Evolutionary conservation across 345 rosid genomes (phyloP).

Genomic region (Turritis glabra): DNA sequence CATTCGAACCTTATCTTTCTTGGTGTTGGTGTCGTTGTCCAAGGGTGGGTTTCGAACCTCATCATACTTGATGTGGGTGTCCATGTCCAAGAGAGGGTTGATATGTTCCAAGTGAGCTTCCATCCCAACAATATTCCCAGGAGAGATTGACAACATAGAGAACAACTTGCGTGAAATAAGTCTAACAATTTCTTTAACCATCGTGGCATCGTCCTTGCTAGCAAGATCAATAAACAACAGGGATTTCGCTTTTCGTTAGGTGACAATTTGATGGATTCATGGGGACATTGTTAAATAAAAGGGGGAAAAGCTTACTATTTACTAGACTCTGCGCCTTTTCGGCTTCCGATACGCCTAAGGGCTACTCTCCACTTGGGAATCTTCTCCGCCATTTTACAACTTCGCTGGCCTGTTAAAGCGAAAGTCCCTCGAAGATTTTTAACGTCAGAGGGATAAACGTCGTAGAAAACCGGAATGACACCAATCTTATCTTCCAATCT

Average conservation of each 20-base stretch:
- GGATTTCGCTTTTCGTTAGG: not conserved
- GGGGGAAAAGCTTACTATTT: not conserved
- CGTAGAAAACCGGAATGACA: slow-evolving; percentile 7
- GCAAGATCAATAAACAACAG: not conserved
- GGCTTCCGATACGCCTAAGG: not conserved
- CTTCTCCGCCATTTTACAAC: not conserved
- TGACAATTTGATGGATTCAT: not conserved
- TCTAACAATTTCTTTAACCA: not conserved
- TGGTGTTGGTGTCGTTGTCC: not conserved
- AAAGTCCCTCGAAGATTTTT: not conserved
- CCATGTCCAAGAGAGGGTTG: not conserved
- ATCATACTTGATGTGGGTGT: not conserved
- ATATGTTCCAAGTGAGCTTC: slow-evolving; percentile 12
- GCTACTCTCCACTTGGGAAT: not conserved
- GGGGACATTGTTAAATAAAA: not conserved
- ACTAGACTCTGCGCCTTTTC: not conserved
- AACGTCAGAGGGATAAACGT: not conserved
- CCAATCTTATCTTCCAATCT: not conserved
- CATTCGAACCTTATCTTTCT: not conserved
- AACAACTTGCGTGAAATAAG: not conserved
- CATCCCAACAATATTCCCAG: not conserved
- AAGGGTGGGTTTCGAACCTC: not conserved
- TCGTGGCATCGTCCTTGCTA: slow-evolving; percentile 5
- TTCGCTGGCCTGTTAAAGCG: not conserved
- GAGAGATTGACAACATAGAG: not conserved